A percentile compares a stretch with the other conserved stretches of the same genome.
These are phyloP conservation scores for Tinospora cordifolia DNA, from an alignment of 164 flowering plant species.

Conservation along the genomic window DNA sequence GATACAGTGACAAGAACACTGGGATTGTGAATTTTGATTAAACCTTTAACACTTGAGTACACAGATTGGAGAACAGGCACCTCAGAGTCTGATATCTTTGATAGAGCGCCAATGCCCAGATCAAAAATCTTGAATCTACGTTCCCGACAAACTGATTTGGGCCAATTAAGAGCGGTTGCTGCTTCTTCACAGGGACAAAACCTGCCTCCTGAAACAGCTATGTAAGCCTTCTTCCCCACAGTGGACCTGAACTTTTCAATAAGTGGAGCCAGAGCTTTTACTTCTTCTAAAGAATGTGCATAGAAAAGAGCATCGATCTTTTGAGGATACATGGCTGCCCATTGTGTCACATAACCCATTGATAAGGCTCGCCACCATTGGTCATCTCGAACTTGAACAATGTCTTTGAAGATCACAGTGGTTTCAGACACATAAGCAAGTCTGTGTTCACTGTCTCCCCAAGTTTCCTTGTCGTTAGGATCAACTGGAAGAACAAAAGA, in stretches of 20 bases:
- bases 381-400: conserved; percentile 83
- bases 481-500: conserved; percentile 96
- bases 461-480: conserved; percentile 77
- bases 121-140: conserved; percentile 89
- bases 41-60: conserved; percentile 81
- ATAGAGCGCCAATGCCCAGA: conserved; percentile 52
- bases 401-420: conserved; percentile 88
- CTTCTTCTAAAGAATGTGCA: conserved; percentile 76
- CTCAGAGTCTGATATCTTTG: conserved; percentile 62
- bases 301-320: conserved; percentile 87
- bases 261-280: conserved; percentile 64
- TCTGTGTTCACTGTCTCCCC: conserved; percentile 99
- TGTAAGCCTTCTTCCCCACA: conserved; percentile 80
- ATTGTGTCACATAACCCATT: conserved; percentile 83
- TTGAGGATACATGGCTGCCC: conserved; percentile 96
- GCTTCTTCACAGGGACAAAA: conserved; percentile 93
- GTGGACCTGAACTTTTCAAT: conserved; percentile 76
- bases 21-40: conserved; percentile 84
- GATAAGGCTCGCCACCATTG: conserved; percentile 97
- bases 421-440: conserved; percentile 96
- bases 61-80: conserved; percentile 78
- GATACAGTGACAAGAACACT: conserved; percentile 65
- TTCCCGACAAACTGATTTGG: conserved; percentile 71
- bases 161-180: conserved; percentile 70
- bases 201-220: conserved; percentile 72